Evolutionary conservation across 441 rosid genomes (phyloP).

Genomic region (Euphorbia schlechtendalii): DNA sequence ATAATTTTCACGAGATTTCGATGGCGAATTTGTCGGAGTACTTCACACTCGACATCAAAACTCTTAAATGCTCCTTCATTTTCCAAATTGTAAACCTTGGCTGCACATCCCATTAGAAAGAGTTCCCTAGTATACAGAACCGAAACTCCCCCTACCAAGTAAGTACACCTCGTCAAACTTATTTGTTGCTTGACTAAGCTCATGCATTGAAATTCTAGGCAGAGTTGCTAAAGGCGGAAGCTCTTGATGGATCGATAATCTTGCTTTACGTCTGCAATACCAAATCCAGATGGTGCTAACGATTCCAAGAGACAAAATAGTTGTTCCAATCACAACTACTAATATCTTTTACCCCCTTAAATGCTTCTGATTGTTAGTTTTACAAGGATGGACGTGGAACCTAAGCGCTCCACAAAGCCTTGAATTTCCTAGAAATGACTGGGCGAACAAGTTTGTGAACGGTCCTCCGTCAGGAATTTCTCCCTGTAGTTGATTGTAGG

Average conservation of each 20-base stretch:
- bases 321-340: background rate
- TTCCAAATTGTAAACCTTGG: no score
- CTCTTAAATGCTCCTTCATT: background rate
- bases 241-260: background rate
- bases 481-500: constrained; percentile 27
- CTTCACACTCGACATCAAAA: constrained; percentile 2
- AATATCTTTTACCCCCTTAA: background rate
- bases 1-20: constrained; percentile 14
- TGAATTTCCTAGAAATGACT: no score
- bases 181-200: constrained; percentile 10
- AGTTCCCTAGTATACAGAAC: no score
- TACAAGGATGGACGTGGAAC: constrained; percentile 18
- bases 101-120: no score
- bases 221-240: background rate
- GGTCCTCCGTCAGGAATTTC: constrained; percentile 29
- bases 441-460: constrained; percentile 16
- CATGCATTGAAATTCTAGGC: constrained; percentile 13
- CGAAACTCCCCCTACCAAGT: constrained; percentile 17
- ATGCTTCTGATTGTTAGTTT: background rate
- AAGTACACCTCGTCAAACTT: constrained; percentile 7
- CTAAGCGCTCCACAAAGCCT: constrained; percentile 18
- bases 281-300: background rate
- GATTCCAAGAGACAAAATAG: background rate
- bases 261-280: background rate
- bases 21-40: constrained; percentile 1